Percentiles rank a stretch among this genome's conserved stretches.
These are phyloP conservation scores for Solanum clarkiae DNA, from an alignment of 257 asterid genomes.

Conservation along the genomic window DNA sequence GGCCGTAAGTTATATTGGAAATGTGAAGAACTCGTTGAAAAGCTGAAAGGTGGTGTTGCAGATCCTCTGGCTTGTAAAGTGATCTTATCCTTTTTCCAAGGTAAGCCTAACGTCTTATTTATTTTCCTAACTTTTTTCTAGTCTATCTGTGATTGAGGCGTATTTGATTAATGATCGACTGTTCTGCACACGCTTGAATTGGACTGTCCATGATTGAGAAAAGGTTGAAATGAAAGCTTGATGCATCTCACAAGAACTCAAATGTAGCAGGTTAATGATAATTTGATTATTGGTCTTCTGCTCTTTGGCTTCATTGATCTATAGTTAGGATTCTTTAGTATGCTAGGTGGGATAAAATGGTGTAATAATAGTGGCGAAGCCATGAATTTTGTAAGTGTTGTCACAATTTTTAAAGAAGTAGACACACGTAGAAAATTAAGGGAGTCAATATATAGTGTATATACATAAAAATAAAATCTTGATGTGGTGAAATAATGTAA, in stretches of 20 bases:
- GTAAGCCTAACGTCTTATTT: constrained; percentile 19
- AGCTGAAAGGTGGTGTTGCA: constrained; percentile 51
- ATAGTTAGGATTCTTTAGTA: not conserved
- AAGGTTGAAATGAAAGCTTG: not conserved
- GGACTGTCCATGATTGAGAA: not conserved
- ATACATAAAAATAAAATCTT: not conserved
- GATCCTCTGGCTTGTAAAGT: constrained; percentile 59
- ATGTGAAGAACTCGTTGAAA: constrained; percentile 77
- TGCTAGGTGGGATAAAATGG: not conserved
- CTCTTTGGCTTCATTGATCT: not conserved
- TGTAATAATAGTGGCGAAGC: not conserved
- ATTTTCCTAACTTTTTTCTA: not conserved
- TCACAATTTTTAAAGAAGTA: not conserved
- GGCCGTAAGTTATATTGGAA: constrained; percentile 73
- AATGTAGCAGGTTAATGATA: not conserved
- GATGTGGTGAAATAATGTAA: not conserved
- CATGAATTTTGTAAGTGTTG: not conserved
- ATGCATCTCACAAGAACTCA: not conserved
- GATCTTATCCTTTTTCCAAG: constrained; percentile 74
- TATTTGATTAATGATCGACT: not conserved
- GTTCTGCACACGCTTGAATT: not conserved
- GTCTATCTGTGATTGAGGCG: not conserved
- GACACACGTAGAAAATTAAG: not conserved
- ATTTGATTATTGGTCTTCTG: not conserved
- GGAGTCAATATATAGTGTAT: not conserved